A percentile compares a stretch with the other conserved stretches of the same genome.
These are phyloP conservation scores for Colletotrichum cuscutae DNA, from an alignment of 2,329 filamentous ascomycete species.

Conservation along the genomic window DNA sequence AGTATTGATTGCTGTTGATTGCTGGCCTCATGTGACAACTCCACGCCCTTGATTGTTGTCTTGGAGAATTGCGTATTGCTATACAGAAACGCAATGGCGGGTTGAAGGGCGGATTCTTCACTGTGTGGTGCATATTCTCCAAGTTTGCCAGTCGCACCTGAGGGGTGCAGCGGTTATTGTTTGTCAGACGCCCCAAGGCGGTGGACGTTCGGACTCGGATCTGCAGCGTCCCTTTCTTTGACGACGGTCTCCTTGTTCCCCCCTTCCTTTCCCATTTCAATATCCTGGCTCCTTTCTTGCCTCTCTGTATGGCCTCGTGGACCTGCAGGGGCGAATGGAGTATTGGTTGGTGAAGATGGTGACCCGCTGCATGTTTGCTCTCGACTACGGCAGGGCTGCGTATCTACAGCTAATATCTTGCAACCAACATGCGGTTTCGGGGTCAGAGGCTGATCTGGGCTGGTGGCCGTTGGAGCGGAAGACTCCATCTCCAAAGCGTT, in stretches of 20 bases:
- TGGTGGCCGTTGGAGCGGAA: background rate
- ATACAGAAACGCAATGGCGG: background rate
- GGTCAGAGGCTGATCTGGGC: background rate
- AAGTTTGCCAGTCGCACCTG: background rate
- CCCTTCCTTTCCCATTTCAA: background rate
- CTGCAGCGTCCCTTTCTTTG: background rate
- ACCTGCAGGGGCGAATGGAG: background rate
- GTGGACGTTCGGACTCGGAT: background rate
- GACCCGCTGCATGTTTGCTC: slow-evolving; percentile 14
- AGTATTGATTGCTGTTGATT: background rate
- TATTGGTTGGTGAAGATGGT: slow-evolving; percentile 9
- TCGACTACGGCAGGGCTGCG: slow-evolving; percentile 1
- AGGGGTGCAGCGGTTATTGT: background rate
- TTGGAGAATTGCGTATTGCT: background rate
- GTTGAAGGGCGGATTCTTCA: background rate
- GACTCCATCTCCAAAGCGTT: background rate
- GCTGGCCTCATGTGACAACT: background rate
- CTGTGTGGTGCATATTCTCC: slow-evolving; percentile 2
- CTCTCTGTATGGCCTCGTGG: background rate
- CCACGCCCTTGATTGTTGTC: background rate
- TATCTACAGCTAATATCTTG: background rate
- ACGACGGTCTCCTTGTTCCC: background rate
- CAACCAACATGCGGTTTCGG: background rate
- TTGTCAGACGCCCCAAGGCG: background rate
- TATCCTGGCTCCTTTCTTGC: background rate